phyloP scores from a whole-genome alignment of 2,329 filamentous ascomycete genomes.

The Stagonosporopsis vannaccii region DNA sequence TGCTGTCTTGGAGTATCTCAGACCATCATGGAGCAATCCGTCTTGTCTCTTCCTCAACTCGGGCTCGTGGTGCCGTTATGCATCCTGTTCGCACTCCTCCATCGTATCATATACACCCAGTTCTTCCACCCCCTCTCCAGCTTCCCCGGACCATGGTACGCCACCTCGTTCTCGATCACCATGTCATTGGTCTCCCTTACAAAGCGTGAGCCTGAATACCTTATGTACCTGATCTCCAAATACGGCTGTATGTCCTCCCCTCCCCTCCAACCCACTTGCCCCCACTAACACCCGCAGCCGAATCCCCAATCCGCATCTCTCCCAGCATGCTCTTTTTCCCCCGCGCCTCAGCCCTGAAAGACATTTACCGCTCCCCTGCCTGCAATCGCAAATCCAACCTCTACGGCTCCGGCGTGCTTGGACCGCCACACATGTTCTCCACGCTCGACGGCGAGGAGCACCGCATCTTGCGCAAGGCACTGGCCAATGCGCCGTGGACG shows the following conservation, averaged over 20 bases:
- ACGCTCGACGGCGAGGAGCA: slow-evolving; percentile 46
- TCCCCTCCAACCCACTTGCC: not conserved
- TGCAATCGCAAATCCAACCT: slow-evolving; percentile 47
- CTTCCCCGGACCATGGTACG: slow-evolving; percentile 54
- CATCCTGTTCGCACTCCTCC: not conserved
- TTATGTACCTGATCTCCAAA: slow-evolving; percentile 36
- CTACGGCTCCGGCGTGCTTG: slow-evolving; percentile 48
- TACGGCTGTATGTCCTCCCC: slow-evolving; percentile 36
- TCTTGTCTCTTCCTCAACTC: not conserved
- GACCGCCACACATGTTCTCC: slow-evolving; percentile 47
- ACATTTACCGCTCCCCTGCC: slow-evolving; percentile 52
- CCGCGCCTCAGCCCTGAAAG: slow-evolving; percentile 44
- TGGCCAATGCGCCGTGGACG: slow-evolving; percentile 49
- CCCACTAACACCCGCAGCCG: slow-evolving; percentile 24
- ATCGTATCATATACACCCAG: slow-evolving; percentile 4
- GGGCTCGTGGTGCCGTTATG: not conserved
- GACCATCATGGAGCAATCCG: not conserved
- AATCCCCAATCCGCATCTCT: slow-evolving; percentile 49
- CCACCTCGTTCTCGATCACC: slow-evolving; percentile 45
- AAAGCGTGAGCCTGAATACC: slow-evolving; percentile 38
- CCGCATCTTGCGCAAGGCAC: slow-evolving; percentile 46
- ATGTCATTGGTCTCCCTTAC: slow-evolving; percentile 37
- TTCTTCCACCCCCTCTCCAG: slow-evolving; percentile 5
- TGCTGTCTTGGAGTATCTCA: not conserved
- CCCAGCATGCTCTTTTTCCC: slow-evolving; percentile 51